phyloP scores from a whole-genome alignment of 495 filamentous ascomycete species.

The Cercophora newfieldiana region DNA sequence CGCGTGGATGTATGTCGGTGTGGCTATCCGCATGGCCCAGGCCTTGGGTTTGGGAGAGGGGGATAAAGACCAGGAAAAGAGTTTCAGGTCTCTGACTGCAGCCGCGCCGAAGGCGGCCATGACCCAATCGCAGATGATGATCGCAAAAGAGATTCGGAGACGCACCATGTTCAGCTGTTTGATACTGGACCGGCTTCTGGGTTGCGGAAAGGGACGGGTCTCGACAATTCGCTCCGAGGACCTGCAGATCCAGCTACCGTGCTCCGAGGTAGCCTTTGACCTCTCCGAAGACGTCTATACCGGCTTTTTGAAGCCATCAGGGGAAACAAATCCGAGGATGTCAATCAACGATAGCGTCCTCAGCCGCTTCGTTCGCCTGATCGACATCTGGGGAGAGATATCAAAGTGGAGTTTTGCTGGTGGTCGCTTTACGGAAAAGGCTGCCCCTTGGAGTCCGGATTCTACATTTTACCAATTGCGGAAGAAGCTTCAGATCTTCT shows the following conservation, averaged over 20 bases:
- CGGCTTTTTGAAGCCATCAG: conserved; percentile 43
- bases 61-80: conserved; percentile 37
- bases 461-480: conserved; percentile 65
- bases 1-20: conserved; percentile 76
- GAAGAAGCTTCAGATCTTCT: conserved; percentile 62
- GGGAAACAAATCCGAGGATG: conserved; percentile 28
- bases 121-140: conserved; percentile 50
- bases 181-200: conserved; percentile 76
- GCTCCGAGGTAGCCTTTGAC: conserved; percentile 65
- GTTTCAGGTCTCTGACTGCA: conserved; percentile 26
- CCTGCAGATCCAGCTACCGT: conserved; percentile 66
- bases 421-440: conserved; percentile 61
- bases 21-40: conserved; percentile 73
- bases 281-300: conserved; percentile 68
- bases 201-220: conserved; percentile 72
- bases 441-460: conserved; percentile 62
- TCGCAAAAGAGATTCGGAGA: conserved; percentile 72
- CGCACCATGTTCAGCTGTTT: conserved; percentile 87
- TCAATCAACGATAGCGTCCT: conserved; percentile 62
- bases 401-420: conserved; percentile 75
- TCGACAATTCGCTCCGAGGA: conserved; percentile 68
- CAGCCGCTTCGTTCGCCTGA: conserved; percentile 72
- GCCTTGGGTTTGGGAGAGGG: conserved; percentile 70
- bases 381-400: conserved; percentile 77
- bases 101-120: conserved; percentile 23